phyloP scores from a whole-genome alignment of 2,329 filamentous ascomycete species.

The Capronia epimyces region DNA sequence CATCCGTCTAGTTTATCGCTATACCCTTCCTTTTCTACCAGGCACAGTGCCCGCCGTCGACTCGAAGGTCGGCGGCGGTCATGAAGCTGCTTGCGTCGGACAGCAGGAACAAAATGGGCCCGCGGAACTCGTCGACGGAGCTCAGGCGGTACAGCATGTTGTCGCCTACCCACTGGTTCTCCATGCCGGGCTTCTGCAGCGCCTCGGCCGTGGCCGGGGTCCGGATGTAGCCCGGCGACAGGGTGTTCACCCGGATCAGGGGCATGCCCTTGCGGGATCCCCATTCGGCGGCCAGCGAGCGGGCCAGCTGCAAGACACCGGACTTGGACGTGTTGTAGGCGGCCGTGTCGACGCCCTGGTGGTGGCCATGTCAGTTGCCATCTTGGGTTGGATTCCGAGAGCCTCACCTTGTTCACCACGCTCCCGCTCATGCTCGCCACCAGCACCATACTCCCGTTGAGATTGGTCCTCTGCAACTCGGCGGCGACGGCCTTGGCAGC shows the following conservation, averaged over 20 bases:
- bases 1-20: too few relatives aligned
- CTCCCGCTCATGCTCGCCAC: slow-evolving; percentile 74
- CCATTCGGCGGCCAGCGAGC: slow-evolving; percentile 63
- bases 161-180: slow-evolving; percentile 66
- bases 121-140: slow-evolving; percentile 62
- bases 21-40: too few relatives aligned
- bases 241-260: slow-evolving; percentile 47
- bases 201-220: slow-evolving; percentile 13
- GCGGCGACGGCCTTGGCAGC: slow-evolving; percentile 35
- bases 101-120: slow-evolving; percentile 62
- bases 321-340: slow-evolving; percentile 64
- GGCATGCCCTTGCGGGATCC: slow-evolving; percentile 51
- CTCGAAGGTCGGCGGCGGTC: slow-evolving; percentile 66
- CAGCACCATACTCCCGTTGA: slow-evolving; percentile 65
- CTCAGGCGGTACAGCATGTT: slow-evolving; percentile 76
- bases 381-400: not conserved
- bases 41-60: slow-evolving; percentile 79
- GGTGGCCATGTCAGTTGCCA: not conserved
- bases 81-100: slow-evolving; percentile 76
- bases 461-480: slow-evolving; percentile 29
- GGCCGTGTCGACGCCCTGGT: slow-evolving; percentile 47
- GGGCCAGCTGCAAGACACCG: slow-evolving; percentile 58
- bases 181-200: slow-evolving; percentile 14
- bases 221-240: slow-evolving; percentile 42
- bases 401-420: slow-evolving; percentile 55